Percentiles rank a stretch among this genome's conserved stretches.
Evolutionary conservation across 140 eudicot genomes (phyloP).

Genomic region (Cichorium intybus): DNA sequence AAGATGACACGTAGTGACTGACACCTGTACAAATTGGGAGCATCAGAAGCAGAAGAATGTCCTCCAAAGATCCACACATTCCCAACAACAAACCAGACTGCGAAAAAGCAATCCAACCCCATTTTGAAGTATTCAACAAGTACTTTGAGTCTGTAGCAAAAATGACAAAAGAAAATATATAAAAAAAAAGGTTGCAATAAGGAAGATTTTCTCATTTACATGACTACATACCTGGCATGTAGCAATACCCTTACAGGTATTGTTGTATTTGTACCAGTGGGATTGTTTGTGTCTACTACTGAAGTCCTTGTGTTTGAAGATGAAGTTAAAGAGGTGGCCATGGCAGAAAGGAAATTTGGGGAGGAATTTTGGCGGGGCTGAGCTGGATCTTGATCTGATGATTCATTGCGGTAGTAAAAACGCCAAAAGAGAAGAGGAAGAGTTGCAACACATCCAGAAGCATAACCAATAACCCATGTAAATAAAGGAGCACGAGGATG

Average conservation of each 20-base stretch:
- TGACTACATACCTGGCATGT: constrained; percentile 47
- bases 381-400: constrained; percentile 65
- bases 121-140: constrained; percentile 87
- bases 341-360: constrained; percentile 36
- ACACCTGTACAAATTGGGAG: constrained; percentile 96
- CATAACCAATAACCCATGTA: constrained; percentile 91
- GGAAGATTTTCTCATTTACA: background rate
- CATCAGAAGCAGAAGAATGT: constrained; percentile 77
- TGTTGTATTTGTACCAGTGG: constrained; percentile 30
- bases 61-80: constrained; percentile 98
- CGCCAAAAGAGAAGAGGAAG: constrained; percentile 96
- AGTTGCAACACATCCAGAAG: constrained; percentile 89
- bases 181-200: background rate
- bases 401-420: constrained; percentile 64
- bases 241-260: constrained; percentile 25
- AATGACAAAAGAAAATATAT: background rate
- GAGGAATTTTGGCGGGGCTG: constrained; percentile 51
- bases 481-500: constrained; percentile 81
- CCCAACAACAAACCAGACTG: constrained; percentile 99
- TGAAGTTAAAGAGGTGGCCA: constrained; percentile 36
- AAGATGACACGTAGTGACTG: background rate
- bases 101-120: constrained; percentile 98
- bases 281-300: constrained; percentile 36
- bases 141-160: constrained; percentile 58
- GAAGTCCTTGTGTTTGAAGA: constrained; percentile 43